Conservation (phyloP, 2,329 filamentous ascomycete genomes). For the Verticillium isaacii region DNA sequence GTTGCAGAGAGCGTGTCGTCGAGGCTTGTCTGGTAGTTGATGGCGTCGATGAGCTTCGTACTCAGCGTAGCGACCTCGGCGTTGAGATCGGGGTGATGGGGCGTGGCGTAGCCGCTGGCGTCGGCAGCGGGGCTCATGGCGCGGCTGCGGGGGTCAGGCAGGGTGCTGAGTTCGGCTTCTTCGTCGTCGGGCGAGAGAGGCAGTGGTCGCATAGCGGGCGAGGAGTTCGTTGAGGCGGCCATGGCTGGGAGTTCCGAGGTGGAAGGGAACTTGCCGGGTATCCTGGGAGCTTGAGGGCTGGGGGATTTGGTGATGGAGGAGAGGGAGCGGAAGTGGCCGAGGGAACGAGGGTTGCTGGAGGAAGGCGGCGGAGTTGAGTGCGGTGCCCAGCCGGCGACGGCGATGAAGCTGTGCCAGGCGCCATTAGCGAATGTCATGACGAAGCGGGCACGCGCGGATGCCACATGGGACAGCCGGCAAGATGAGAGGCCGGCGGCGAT, state of each 20-base stretch:
- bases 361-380: constrained; percentile 27
- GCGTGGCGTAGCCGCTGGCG: constrained; percentile 24
- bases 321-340: constrained; percentile 48
- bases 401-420: constrained; percentile 41
- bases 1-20: constrained; percentile 84
- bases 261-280: constrained; percentile 31
- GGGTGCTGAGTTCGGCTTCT: constrained; percentile 61
- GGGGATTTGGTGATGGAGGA: constrained; percentile 42
- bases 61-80: constrained; percentile 84
- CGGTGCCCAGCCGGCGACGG: constrained; percentile 48
- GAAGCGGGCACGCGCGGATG: not conserved
- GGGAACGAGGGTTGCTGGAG: constrained; percentile 19
- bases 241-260: constrained; percentile 32
- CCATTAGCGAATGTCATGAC: constrained; percentile 9
- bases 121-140: constrained; percentile 40
- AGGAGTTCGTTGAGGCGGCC: constrained; percentile 27
- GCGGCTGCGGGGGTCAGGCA: constrained; percentile 59
- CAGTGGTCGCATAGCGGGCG: constrained; percentile 26
- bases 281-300: constrained; percentile 29
- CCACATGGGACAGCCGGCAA: not conserved
- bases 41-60: constrained; percentile 93
- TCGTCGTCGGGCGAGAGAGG: constrained; percentile 39
- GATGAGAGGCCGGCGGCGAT: not conserved
- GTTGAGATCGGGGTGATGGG: constrained; percentile 51
- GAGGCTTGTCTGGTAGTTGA: constrained; percentile 90